phyloP scores from a whole-genome alignment of 768 basidiomycete genomes.

The Postia placenta region DNA sequence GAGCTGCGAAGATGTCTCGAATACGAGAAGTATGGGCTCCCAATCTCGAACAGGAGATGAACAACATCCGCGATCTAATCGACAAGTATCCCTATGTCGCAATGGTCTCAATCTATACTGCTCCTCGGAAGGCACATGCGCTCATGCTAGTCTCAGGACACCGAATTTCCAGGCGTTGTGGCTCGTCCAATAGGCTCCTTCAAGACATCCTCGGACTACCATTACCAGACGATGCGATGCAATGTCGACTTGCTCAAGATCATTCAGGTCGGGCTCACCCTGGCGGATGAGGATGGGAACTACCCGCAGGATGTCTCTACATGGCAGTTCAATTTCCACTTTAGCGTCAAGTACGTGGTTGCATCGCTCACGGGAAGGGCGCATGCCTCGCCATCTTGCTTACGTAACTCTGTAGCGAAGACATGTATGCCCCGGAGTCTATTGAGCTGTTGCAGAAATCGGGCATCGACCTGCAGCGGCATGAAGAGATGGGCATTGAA shows the following conservation, averaged over 20 bases:
- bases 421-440: constrained; percentile 98
- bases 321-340: constrained; percentile 99
- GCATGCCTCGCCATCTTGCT: constrained; percentile 7
- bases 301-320: constrained; percentile 86
- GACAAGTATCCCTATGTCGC: constrained; percentile 92
- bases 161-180: constrained; percentile 98
- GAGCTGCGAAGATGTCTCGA: constrained; percentile 70
- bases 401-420: constrained; percentile 55
- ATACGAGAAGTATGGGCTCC: constrained; percentile 95
- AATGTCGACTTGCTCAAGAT: constrained; percentile 98
- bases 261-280: constrained; percentile 94
- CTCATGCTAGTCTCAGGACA: constrained; percentile 58
- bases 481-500: constrained; percentile 86
- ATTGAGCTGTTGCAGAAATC: constrained; percentile 92
- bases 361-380: not conserved
- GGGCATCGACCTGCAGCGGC: constrained; percentile 92
- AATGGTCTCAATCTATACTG: constrained; percentile 55
- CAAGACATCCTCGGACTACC: constrained; percentile 96
- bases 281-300: constrained; percentile 92
- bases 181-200: constrained; percentile 95
- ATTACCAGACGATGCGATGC: constrained; percentile 99
- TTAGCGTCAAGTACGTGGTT: constrained; percentile 69
- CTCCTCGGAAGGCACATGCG: constrained; percentile 9
- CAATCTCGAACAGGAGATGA: constrained; percentile 92
- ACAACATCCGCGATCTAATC: constrained; percentile 76